Percentiles rank a stretch among this genome's conserved stretches.
Conservation (phyloP, 495 filamentous ascomycete species). For the Aspergillus bridgeri region DNA sequence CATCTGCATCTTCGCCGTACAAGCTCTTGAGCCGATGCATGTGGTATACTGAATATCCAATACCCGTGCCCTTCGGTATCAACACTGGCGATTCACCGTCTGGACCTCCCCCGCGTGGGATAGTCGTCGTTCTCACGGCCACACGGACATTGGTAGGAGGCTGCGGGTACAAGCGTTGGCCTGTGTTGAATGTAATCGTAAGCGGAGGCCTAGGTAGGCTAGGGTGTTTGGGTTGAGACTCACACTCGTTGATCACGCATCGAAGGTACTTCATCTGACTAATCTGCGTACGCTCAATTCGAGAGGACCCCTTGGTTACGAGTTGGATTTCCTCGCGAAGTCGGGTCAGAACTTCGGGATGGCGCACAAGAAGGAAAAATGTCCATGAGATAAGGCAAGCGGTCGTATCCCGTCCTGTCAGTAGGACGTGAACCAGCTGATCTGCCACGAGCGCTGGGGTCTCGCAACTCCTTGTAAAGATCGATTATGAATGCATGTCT, state of each 20-base stretch:
- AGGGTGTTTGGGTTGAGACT: background rate
- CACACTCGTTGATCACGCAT: conserved; percentile 43
- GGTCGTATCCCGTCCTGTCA: conserved; percentile 63
- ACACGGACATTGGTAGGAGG: conserved; percentile 73
- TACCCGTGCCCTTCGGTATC: conserved; percentile 51
- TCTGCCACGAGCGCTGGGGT: conserved; percentile 42
- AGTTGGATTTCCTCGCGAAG: conserved; percentile 26
- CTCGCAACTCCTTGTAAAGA: conserved; percentile 19
- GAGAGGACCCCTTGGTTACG: conserved; percentile 17
- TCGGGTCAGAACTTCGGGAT: conserved; percentile 18
- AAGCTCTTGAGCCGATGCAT: conserved; percentile 47
- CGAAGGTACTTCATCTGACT: conserved; percentile 38
- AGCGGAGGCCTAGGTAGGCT: background rate
- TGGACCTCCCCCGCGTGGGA: conserved; percentile 68
- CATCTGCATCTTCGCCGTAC: conserved; percentile 48
- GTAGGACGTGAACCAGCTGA: conserved; percentile 54
- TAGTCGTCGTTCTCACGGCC: conserved; percentile 63
- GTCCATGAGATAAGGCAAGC: conserved; percentile 45
- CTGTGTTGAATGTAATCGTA: conserved; percentile 22
- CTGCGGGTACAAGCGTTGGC: conserved; percentile 63
- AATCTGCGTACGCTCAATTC: conserved; percentile 33
- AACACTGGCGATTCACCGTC: conserved; percentile 61
- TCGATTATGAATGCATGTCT: conserved; percentile 8
- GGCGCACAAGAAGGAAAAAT: conserved; percentile 27
- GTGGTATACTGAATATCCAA: conserved; percentile 25